Evolutionary conservation across 1,284 basidiomycete species (phyloP).

Genomic region (Apiotrichum veenhuisii): DNA sequence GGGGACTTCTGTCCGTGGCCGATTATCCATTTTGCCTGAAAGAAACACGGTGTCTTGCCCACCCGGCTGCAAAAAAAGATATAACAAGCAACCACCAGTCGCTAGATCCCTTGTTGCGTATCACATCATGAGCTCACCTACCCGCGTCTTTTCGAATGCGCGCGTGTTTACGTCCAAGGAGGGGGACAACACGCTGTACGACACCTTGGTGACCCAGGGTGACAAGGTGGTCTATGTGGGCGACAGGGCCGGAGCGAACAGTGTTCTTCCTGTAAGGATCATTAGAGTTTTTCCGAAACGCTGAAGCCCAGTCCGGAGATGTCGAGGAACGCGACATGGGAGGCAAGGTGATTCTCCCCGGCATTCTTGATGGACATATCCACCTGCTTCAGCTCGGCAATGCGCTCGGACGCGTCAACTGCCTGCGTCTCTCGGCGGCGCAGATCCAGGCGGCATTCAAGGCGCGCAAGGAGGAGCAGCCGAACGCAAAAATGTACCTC

Average conservation of each 20-base stretch:
- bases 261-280: neutral
- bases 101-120: neutral
- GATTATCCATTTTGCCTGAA: neutral
- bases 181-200: slow-evolving; percentile 17
- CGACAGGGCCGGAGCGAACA: neutral
- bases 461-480: slow-evolving; percentile 2
- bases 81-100: neutral
- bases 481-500: slow-evolving; percentile 17
- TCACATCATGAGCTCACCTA: neutral
- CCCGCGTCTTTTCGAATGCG: slow-evolving; percentile 22
- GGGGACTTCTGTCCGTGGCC: neutral
- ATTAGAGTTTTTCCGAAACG: no score
- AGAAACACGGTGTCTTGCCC: neutral
- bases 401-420: slow-evolving; percentile 17
- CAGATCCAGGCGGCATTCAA: slow-evolving; percentile 22
- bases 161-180: slow-evolving; percentile 26
- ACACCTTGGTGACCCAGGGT: slow-evolving; percentile 19
- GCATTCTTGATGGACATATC: slow-evolving; percentile 33
- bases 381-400: slow-evolving; percentile 30
- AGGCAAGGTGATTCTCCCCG: slow-evolving; percentile 27
- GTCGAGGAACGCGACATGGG: slow-evolving; percentile 17
- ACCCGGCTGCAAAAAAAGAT: neutral
- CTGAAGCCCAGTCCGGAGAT: neutral
- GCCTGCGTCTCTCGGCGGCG: slow-evolving; percentile 7
- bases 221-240: slow-evolving; percentile 23